These are phyloP conservation scores for Anisodus tanguticus DNA, from an alignment of 257 asterid genomes.

Conservation along the genomic window DNA sequence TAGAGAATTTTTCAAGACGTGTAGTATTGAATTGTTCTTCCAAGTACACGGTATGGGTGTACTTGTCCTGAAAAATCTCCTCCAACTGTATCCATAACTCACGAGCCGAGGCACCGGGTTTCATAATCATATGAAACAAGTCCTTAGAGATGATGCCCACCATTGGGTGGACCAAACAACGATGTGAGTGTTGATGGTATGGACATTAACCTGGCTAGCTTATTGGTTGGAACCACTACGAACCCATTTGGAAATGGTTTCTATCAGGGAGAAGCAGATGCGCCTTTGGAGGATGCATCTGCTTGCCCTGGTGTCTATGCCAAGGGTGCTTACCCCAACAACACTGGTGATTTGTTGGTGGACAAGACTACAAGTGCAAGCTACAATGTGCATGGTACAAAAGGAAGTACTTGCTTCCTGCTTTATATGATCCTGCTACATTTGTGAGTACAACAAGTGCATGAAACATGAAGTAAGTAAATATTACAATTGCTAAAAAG, in stretches of 20 bases:
- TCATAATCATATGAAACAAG: too few relatives aligned
- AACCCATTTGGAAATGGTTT: conserved; percentile 64
- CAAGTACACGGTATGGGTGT: too few relatives aligned
- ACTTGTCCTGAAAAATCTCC: too few relatives aligned
- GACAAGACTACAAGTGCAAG: conserved; percentile 59
- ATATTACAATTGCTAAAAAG: too few relatives aligned
- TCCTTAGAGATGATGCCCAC: too few relatives aligned
- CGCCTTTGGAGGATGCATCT: conserved; percentile 63
- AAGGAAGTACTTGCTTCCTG: conserved; percentile 55
- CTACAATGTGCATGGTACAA: conserved; percentile 56
- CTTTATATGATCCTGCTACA: conserved; percentile 53
- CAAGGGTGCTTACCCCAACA: conserved; percentile 64
- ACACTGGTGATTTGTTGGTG: conserved; percentile 57
- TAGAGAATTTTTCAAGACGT: too few relatives aligned
- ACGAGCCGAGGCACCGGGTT: too few relatives aligned
- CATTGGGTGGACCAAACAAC: conserved; percentile 60
- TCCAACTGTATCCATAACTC: too few relatives aligned
- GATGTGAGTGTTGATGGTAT: conserved; percentile 62
- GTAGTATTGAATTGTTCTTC: too few relatives aligned
- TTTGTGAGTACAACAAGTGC: too few relatives aligned
- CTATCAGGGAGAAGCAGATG: conserved; percentile 56
- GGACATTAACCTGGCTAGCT: conserved; percentile 50
- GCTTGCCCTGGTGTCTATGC: conserved; percentile 65
- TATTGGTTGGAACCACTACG: conserved; percentile 58
- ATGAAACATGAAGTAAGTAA: too few relatives aligned